Conservation (phyloP, 345 rosid species). For the Acer yangbiense region DNA sequence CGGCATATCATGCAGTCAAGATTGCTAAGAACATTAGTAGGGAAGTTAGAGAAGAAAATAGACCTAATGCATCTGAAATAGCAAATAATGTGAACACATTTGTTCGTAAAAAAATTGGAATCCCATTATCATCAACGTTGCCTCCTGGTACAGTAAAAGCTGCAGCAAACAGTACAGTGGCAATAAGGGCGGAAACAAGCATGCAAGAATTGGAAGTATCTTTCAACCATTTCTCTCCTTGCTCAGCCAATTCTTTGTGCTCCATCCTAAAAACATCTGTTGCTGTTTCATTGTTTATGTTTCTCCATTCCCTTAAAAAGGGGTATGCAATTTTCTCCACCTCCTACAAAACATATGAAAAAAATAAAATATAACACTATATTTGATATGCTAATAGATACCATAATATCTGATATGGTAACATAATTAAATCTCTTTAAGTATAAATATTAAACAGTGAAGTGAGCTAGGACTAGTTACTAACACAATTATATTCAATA, state of each 20-base stretch:
- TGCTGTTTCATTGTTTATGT: constrained; percentile 2
- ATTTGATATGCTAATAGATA: no score
- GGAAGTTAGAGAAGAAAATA: constrained; percentile 17
- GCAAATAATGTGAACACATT: constrained; percentile 14
- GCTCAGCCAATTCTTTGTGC: constrained; percentile 6
- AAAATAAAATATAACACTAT: no score
- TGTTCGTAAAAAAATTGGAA: constrained; percentile 10
- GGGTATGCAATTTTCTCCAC: constrained; percentile 17
- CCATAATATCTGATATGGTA: no score
- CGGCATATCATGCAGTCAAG: constrained; percentile 21
- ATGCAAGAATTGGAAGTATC: constrained; percentile 17
- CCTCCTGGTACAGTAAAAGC: constrained; percentile 27
- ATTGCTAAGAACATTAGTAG: constrained; percentile 20
- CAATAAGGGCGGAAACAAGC: constrained; percentile 13
- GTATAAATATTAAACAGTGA: no score
- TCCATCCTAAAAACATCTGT: background rate
- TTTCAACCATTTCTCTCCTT: constrained; percentile 26
- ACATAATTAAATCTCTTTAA: no score
- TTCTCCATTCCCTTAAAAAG: background rate
- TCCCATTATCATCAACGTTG: background rate
- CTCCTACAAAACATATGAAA: background rate
- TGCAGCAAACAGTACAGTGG: constrained; percentile 22
- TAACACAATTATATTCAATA: no score
- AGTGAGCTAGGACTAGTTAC: no score
- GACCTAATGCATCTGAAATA: constrained; percentile 13